Conservation (phyloP, 306 rosid genomes). For the Rosa chinensis region DNA sequence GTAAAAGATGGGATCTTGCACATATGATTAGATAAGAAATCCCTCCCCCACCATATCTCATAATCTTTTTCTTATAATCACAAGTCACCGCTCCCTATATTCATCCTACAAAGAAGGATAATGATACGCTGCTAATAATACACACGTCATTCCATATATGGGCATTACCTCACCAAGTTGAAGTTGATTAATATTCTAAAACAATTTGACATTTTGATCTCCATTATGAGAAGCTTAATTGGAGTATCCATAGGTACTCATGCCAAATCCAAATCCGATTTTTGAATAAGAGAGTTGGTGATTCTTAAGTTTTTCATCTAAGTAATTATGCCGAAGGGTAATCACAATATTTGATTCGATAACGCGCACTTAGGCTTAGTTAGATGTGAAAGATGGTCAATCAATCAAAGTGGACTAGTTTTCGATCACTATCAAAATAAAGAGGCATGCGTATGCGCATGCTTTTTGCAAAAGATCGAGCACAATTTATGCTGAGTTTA, state of each 20-base stretch:
- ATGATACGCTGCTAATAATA: conserved; percentile 10
- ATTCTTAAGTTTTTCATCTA: conserved; percentile 30
- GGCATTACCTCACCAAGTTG: conserved; percentile 21
- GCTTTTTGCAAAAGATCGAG: conserved; percentile 1
- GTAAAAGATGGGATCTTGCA: conserved; percentile 47
- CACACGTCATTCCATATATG: conserved; percentile 41
- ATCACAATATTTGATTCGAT: conserved; percentile 18
- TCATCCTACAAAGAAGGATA: conserved; percentile 19
- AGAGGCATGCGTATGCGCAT: conserved; percentile 15
- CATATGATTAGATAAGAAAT: conserved; percentile 46
- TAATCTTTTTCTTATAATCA: conserved; percentile 7
- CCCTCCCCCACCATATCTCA: conserved; percentile 43
- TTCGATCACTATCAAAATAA: conserved; percentile 11
- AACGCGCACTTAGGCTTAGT: conserved; percentile 48
- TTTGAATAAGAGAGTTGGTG: conserved; percentile 21
- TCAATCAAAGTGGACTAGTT: conserved; percentile 16
- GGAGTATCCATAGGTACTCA: conserved; percentile 44
- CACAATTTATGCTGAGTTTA: background rate
- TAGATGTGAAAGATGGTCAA: conserved; percentile 30
- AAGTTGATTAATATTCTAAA: conserved; percentile 8
- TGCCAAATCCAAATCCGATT: conserved; percentile 51
- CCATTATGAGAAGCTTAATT: conserved; percentile 20
- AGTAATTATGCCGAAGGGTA: conserved; percentile 38
- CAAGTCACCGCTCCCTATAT: conserved; percentile 10
- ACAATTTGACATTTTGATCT: conserved; percentile 28